Evolutionary conservation across 805 yeast species (phyloP), one percentile per base, ranked within the genome.

Genomic region (Candida suzukii): DNA sequence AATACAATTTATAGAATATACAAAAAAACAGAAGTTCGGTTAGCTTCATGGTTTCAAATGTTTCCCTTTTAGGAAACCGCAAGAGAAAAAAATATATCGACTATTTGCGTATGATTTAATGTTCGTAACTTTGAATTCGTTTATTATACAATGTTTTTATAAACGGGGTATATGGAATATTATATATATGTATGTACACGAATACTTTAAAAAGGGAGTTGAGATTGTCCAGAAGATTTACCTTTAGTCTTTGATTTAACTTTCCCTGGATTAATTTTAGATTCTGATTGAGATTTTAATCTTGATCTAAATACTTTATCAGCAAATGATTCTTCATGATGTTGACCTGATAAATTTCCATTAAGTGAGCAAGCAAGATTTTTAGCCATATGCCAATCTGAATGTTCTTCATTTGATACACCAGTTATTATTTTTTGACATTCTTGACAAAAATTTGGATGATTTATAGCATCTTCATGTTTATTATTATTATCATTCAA

Each of bases 331-430:
- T 38, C 35, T 16, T 29, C 19, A 16, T 12, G 10, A 18, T n/a
- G 35, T 17, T 30, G 28, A 11, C 7, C 20, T n/a, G n/a, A 7
- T 16, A 22, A 12, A 18, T 14, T 27, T 21, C 41, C 41, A 17
- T 41, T 41, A 12, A 41, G 27, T 17, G 24, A 33, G 9, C 13
- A 13, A 6, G 30, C 26, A 9, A 41, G n/a, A 16, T 37, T 8
- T 14, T 31, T 38, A 3, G 45, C 45, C 17, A 39, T 21, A 18
- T 42, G 45, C 43, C 42, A 42, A 21, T 42, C 45, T 4, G 16
- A 18, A 24, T 42, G 45, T 8, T 40, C 37, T 5, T 28, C 42
- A 9, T 2, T 7, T 12, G 36, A 26, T 16, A 25, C 25, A 7
- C 9, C 26, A 8, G 16, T 11, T 3, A 41, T 38, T 8, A 18